Evolutionary conservation across 108 stramenopile species (phyloP).

Genomic region (Cyclostephanos tholiformis): DNA sequence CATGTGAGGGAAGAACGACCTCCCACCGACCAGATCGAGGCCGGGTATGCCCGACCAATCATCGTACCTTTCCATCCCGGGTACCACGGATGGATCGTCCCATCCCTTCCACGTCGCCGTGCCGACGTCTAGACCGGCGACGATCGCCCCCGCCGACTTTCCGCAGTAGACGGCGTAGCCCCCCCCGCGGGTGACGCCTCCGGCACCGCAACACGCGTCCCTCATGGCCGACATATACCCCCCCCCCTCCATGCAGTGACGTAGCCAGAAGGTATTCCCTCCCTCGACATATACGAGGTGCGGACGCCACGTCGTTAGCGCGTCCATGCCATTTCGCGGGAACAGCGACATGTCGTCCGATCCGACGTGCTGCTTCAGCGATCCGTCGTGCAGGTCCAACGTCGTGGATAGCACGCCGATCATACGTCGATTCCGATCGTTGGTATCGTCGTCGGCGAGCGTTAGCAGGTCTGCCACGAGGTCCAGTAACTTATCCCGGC

Average conservation of each 20-base stretch:
- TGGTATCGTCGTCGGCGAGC: background rate
- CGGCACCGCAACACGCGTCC: slow-evolving; percentile 37
- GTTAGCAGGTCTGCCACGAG: slow-evolving; percentile 49
- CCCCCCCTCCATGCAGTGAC: slow-evolving; percentile 81
- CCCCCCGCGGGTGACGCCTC: too few relatives aligned
- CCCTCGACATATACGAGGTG: slow-evolving; percentile 86
- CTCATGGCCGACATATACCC: slow-evolving; percentile 37
- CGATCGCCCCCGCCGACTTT: slow-evolving; percentile 83
- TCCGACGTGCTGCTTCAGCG: slow-evolving; percentile 67
- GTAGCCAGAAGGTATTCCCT: slow-evolving; percentile 91
- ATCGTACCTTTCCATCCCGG: slow-evolving; percentile 59
- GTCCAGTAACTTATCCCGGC: slow-evolving; percentile 60
- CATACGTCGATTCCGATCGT: background rate
- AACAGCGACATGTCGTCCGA: slow-evolving; percentile 40
- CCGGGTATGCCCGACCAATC: slow-evolving; percentile 67
- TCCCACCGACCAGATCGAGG: slow-evolving; percentile 55
- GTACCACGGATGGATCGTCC: slow-evolving; percentile 85
- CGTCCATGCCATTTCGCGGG: slow-evolving; percentile 54
- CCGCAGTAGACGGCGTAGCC: slow-evolving; percentile 73
- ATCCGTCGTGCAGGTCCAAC: slow-evolving; percentile 78
- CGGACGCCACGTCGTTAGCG: slow-evolving; percentile 68
- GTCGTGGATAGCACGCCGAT: slow-evolving; percentile 50
- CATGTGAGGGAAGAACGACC: slow-evolving; percentile 85
- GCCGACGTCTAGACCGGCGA: slow-evolving; percentile 63
- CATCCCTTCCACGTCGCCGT: slow-evolving; percentile 90